Base-by-base conservation (phyloP, 2,329 filamentous ascomycete genomes). In the Tolypocladium ovalisporum region DNA sequence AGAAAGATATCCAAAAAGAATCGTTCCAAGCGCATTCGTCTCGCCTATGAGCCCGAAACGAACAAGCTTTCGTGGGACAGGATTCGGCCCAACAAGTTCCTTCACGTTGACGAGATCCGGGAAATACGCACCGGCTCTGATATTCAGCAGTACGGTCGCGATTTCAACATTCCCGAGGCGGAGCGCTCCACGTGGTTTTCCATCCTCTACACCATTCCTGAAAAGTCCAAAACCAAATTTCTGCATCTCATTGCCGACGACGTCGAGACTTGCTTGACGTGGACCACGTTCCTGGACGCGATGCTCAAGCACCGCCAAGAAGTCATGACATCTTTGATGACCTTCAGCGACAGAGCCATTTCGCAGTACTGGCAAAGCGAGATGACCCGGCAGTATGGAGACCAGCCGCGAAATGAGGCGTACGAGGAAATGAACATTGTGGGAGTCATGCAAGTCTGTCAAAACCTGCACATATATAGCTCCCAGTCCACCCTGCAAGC, bases 21-120 rank as follows among this genome's bases (percentile, higher is more conserved):
- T 63, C 85, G 86, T 61, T 76, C 80, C 56, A 90, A 94, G 68
- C 82, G 81, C 32, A 84, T 97, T 64, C 75, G 75, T 34, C 76
- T 87, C 37, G 83, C 87, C 55, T 83, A 97, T 29, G 90, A 97
- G 65, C 80, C 88, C 29, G 88, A 93, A 66, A 83, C 88, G 1
- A 92, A 89, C 60, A 94, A 91, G 71, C 89, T 99, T 29, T 88
- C 82, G 32, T 97, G 93, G 93, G 89, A 96, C 70, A 82, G 85
- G 52, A 83, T 81, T 10, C 85, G 89, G 39, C 86, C 88, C 1
- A 83, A 85, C 29, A 97, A 97, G 70, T 85, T 84, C 56, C 88
- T 99, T 62, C 95, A 96, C 70, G 89, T 99, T 61, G 94, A 99
- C 66, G 91, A 97, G 69, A 93, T 99, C 66, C 88, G 89, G 66